Percentiles rank a stretch among this genome's conserved stretches.
phyloP scores from a whole-genome alignment of 208 protist species.

The Trypanosoma lewisi region DNA sequence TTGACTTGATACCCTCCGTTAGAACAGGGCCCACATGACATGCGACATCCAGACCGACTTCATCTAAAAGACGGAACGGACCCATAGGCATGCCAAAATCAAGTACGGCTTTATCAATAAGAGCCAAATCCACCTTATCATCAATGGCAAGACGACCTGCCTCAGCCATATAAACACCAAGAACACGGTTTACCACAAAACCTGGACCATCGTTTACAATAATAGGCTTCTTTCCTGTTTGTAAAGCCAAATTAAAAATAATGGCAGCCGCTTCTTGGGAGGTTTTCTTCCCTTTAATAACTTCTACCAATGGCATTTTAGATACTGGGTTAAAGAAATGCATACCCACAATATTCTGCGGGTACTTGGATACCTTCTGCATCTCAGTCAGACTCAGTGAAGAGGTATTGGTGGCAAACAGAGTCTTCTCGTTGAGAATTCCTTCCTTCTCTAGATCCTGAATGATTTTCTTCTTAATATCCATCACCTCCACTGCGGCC shows the following conservation, averaged over 20 bases:
- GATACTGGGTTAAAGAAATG: constrained; percentile 95
- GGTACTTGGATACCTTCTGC: constrained; percentile 65
- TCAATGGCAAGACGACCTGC: constrained; percentile 57
- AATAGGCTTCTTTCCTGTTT: constrained; percentile 91
- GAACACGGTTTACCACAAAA: constrained; percentile 85
- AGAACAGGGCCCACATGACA: constrained; percentile 75
- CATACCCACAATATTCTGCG: constrained; percentile 90
- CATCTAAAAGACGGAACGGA: constrained; percentile 87
- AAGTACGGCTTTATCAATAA: constrained; percentile 75
- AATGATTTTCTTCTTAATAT: constrained; percentile 91
- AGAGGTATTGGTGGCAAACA: constrained; percentile 94
- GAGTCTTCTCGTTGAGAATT: constrained; percentile 44
- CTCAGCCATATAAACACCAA: constrained; percentile 87
- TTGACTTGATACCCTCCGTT: constrained; percentile 49
- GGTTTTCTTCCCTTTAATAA: constrained; percentile 85
- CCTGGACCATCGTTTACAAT: constrained; percentile 87
- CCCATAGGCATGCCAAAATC: constrained; percentile 93
- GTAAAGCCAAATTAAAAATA: constrained; percentile 73
- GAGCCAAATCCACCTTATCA: constrained; percentile 50
- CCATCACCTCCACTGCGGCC: constrained; percentile 91
- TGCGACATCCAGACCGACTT: constrained; percentile 91
- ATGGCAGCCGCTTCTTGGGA: constrained; percentile 63
- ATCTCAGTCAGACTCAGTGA: constrained; percentile 91
- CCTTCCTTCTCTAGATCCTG: constrained; percentile 72
- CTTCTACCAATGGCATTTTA: constrained; percentile 93